Evolutionary conservation across 106 monocot species (phyloP).

Genomic region (Dendrobium officinale): DNA sequence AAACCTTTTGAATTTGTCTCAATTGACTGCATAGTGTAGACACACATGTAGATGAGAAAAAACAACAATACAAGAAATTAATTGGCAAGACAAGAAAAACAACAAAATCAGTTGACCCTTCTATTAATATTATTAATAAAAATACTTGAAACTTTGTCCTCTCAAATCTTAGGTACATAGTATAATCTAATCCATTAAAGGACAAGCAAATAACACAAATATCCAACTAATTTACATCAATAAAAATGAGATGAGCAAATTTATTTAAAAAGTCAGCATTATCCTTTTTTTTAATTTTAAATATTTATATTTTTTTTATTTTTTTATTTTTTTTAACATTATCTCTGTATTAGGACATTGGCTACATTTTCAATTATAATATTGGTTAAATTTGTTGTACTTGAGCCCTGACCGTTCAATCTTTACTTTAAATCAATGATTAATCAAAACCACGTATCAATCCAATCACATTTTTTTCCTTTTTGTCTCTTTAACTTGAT

Average conservation of each 20-base stretch:
- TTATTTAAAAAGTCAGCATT: neutral
- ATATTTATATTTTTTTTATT: too few relatives aligned
- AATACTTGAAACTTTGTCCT: neutral
- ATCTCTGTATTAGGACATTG: neutral
- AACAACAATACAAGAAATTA: neutral
- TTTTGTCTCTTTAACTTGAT: neutral
- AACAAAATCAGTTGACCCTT: neutral
- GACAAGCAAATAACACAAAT: neutral
- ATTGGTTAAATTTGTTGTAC: neutral
- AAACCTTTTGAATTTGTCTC: constrained; percentile 69
- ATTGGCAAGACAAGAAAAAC: too few relatives aligned
- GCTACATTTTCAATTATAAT: neutral
- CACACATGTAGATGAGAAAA: constrained; percentile 16
- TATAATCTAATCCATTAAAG: neutral
- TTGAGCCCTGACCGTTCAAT: neutral
- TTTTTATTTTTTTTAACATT: neutral
- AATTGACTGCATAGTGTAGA: constrained; percentile 51
- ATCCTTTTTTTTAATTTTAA: neutral
- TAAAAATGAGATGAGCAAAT: neutral
- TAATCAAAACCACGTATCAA: neutral
- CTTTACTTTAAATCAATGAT: neutral
- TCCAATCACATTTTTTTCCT: neutral
- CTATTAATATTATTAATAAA: neutral
- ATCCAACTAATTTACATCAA: neutral
- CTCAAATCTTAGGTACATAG: neutral